A percentile compares a stretch with the other conserved stretches of the same genome.
Evolutionary conservation across 2,329 filamentous ascomycete species (phyloP).

Genomic region (Fusarium mundagurra): DNA sequence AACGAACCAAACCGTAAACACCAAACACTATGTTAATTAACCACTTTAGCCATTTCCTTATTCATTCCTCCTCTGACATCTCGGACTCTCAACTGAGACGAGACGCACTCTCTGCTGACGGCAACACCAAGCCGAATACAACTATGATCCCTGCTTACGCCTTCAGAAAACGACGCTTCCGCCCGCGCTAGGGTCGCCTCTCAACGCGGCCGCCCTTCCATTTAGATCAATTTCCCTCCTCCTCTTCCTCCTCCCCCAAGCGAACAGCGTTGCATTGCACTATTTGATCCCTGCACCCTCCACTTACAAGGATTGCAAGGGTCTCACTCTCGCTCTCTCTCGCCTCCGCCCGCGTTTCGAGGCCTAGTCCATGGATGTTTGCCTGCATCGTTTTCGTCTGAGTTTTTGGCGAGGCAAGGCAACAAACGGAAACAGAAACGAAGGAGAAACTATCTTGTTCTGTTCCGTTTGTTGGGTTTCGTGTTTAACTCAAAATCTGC

Average conservation of each 20-base stretch:
- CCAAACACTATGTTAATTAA: constrained; percentile 7
- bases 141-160: not conserved
- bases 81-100: not conserved
- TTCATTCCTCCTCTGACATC: not conserved
- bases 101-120: constrained; percentile 3
- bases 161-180: not conserved
- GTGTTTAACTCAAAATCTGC: constrained; percentile 4
- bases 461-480: constrained; percentile 7
- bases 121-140: constrained; percentile 13
- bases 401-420: constrained; percentile 7
- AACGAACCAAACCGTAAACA: constrained; percentile 7
- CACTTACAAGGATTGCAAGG: constrained; percentile 6
- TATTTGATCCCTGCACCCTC: not conserved
- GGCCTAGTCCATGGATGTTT: constrained; percentile 15
- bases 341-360: constrained; percentile 26
- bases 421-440: constrained; percentile 20
- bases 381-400: constrained; percentile 14
- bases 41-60: not conserved
- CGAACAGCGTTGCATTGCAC: constrained; percentile 27
- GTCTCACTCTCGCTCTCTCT: not conserved
- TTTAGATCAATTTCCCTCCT: constrained; percentile 6
- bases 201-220: constrained; percentile 35
- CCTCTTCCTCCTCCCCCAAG: constrained; percentile 1
- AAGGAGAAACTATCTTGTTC: not conserved
- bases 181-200: constrained; percentile 34